Conservation (phyloP, 345 rosid genomes). For the Rhizophora mangle region DNA sequence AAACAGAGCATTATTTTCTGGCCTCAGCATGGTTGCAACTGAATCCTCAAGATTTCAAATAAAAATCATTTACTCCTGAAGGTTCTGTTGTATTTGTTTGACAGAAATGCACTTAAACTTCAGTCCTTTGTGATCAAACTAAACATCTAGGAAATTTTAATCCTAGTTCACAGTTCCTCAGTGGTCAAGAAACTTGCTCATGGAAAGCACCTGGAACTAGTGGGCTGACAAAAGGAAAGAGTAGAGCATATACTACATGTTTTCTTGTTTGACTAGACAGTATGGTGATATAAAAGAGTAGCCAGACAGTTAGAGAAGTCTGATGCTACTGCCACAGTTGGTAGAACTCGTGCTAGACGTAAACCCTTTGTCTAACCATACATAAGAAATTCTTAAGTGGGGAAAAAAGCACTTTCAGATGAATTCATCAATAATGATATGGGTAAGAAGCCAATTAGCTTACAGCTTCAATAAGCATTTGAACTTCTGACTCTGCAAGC, state of each 20-base stretch:
- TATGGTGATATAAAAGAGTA: background rate
- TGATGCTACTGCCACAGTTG: background rate
- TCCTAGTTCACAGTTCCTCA: background rate
- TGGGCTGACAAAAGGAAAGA: background rate
- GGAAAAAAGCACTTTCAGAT: too few species aligned
- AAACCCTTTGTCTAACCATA: too few species aligned
- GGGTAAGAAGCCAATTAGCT: slow-evolving; percentile 26
- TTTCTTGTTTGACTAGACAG: background rate
- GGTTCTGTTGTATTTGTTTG: too few species aligned
- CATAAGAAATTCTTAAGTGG: too few species aligned
- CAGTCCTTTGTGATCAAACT: background rate
- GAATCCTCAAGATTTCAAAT: too few species aligned
- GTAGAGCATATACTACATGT: background rate
- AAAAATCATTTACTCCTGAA: too few species aligned
- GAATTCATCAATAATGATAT: too few species aligned
- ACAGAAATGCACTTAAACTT: background rate
- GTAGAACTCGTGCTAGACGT: background rate
- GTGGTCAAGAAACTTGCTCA: background rate
- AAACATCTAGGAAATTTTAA: background rate
- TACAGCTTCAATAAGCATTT: slow-evolving; percentile 97
- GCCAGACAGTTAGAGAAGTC: background rate
- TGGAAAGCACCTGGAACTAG: background rate
- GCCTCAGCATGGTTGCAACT: too few species aligned
- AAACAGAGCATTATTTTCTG: too few species aligned
- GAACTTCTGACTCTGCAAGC: slow-evolving; percentile 91